Evolutionary conservation across 2,329 filamentous ascomycete genomes (phyloP), one percentile per base, ranked within the genome.

Genomic region (Colletotrichum tropicicola): DNA sequence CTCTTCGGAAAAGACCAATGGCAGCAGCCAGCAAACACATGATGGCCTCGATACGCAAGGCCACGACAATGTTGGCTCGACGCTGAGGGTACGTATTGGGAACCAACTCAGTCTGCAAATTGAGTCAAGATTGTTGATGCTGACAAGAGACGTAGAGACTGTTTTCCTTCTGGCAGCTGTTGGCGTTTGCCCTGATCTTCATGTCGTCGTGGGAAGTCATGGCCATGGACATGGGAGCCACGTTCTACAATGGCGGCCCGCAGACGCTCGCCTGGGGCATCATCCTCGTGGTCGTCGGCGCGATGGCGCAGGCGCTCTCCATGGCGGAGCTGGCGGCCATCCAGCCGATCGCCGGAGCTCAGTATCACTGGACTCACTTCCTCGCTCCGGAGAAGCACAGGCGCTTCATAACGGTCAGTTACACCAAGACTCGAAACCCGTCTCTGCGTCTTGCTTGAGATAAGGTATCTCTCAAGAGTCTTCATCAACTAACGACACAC

Each of bases 261-360:
- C 61, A 65, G 48, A 65, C 61, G 8, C 61, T 65, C 6, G 61
- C 61, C 8, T 65, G 61, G 61, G 61, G 61, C 5, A 65, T 65
- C 7, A 32, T 65, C 12, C 48, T 65, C 27, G 61, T 65, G 6
- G 61, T 65, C 27, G 48, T 65, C 19, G 61, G 61, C 13, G 61
- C 61, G 2, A 65, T 65, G 61, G 49, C 61, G 3, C 56, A 65
- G 57, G 61, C 61, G 5, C 27, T 65, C 2, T 65, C 61, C 39
- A 70, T 70, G 69, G 69, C 69, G 1, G 69, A 70, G 39, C 68
- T 70, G n/a, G 61, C 69, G 8, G 65, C 68, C 32, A 70, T 70
- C n/a, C 67, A 67, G 2, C 69, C 69, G 12, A 70, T 70, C 37
- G 69, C 69, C 13, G 69, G 69, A 8, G 68, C 69, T 3, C 69